These are phyloP conservation scores for Coemansia sp. DNA, from an alignment of 192 early-diverging fungal species.

Conservation along the genomic window DNA sequence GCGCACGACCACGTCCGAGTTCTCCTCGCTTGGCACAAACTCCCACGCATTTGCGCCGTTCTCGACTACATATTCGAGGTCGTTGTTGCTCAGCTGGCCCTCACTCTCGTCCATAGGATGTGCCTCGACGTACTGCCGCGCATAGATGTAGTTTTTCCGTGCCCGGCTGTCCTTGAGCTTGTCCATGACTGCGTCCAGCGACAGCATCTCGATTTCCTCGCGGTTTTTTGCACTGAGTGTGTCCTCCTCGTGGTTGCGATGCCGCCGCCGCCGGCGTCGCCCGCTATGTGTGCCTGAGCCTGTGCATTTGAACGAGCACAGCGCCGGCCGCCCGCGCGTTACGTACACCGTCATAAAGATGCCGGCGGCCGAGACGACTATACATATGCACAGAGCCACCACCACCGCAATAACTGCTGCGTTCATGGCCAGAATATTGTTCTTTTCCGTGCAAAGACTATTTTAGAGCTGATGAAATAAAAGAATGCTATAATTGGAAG, in stretches of 20 bases:
- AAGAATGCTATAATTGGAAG: not conserved
- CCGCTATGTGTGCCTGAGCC: not conserved
- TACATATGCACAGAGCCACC: conserved; percentile 20
- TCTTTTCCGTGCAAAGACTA: not conserved
- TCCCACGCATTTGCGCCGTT: conserved; percentile 45
- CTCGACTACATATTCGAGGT: conserved; percentile 38
- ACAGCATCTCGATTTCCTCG: conserved; percentile 25
- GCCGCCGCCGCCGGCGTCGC: not conserved
- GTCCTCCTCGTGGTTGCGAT: conserved; percentile 4
- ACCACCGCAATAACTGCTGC: conserved; percentile 22
- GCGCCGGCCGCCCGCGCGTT: conserved; percentile 2
- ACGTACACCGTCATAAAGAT: conserved; percentile 12
- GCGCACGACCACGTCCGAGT: conserved; percentile 19
- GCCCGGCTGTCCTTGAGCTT: conserved; percentile 31
- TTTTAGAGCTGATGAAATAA: not conserved
- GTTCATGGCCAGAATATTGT: conserved; percentile 9
- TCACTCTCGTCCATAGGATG: conserved; percentile 45
- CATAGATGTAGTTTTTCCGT: conserved; percentile 34
- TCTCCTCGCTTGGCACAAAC: conserved; percentile 23
- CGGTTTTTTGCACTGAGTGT: conserved; percentile 3
- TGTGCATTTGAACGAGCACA: conserved; percentile 2
- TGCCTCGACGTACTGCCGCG: conserved; percentile 57
- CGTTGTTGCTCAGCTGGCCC: conserved; percentile 23
- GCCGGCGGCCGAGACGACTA: conserved; percentile 6
- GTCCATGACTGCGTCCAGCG: conserved; percentile 25